These are phyloP conservation scores for Amoebophrya sp. DNA, from an alignment of 169 alveolate genomes.

Conservation along the genomic window DNA sequence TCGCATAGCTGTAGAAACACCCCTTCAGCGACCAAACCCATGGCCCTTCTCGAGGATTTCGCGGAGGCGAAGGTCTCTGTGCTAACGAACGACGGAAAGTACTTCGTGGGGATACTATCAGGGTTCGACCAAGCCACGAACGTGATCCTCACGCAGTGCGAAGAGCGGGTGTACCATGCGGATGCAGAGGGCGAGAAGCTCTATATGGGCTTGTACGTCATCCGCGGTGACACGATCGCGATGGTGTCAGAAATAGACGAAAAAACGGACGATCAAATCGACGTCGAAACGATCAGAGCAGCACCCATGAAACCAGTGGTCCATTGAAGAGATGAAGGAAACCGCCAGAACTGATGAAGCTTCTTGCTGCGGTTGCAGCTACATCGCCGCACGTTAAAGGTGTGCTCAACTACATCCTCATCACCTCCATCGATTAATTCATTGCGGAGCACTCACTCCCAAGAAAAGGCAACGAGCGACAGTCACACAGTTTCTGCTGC, in stretches of 20 bases:
- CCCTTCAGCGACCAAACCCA: too few species aligned
- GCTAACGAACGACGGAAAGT: conserved; percentile 66
- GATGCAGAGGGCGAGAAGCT: conserved; percentile 51
- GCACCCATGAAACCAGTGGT: neutral
- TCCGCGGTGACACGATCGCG: neutral
- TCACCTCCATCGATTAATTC: too few species aligned
- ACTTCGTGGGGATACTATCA: conserved; percentile 62
- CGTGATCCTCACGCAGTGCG: conserved; percentile 55
- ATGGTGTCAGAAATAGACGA: neutral
- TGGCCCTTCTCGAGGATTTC: neutral
- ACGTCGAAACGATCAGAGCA: neutral
- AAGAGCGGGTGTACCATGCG: conserved; percentile 57
- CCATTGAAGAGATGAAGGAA: too few species aligned
- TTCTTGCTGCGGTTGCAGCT: too few species aligned
- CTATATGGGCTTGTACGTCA: neutral
- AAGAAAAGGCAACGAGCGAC: too few species aligned
- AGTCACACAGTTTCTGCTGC: too few species aligned
- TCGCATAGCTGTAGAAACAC: too few species aligned
- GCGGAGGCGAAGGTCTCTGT: conserved; percentile 44
- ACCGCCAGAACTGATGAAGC: too few species aligned
- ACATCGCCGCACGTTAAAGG: too few species aligned
- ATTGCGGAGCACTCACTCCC: too few species aligned
- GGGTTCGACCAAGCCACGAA: conserved; percentile 77
- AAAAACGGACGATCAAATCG: neutral
- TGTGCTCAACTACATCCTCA: too few species aligned